Evolutionary conservation across 805 yeast genomes (phyloP), one percentile per base, ranked within the genome.

Genomic region (Kuraishia piskuri): DNA sequence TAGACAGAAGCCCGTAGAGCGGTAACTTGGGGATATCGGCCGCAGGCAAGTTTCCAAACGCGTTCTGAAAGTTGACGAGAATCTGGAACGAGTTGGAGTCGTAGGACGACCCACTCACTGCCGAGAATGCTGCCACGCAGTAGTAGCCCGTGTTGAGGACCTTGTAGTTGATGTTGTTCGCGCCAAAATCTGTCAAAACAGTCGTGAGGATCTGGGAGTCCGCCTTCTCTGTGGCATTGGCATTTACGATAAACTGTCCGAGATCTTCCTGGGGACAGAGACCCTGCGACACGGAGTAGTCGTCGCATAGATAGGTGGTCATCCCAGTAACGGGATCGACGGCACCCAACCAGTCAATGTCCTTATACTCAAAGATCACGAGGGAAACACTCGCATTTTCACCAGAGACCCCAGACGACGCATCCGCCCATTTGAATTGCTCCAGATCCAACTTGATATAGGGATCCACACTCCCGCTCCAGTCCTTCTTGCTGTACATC

Each of bases 21-120:
- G 96, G 90, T 57, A 94, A 76, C 62, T 91, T 89, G 25, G 98
- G 96, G 59, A 89, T 86, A 66, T 94, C 96, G 37, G 91, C 75
- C 4, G 96, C 99, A 31, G 95, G 81, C 54, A 94, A 73, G 55
- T 88, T 80, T 54, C 99, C 99, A 68, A 80, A 94, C 3, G 98
- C 88, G 70, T 91, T 94, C 72, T 90, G 94, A 70, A 89, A 94
- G 61, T 84, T 85, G 48, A 86, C 86, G n/a, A 71, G 68, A 17
- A 92, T 87, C 51, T 75, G 67, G 68, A 84, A 94, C 21, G 72
- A 73, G 48, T 66, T 65, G 8, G 56, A 52, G 6, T 54, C 52
- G 1, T 52, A 50, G 17, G 59, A 54, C 10, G 70, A 66, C 19
- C 63, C 58, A 50, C 64, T 65, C 19, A 67, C 59, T 22, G 78